Base-by-base conservation (phyloP, 345 rosid genomes). In the rapeseed (Brassica napus) region DNA sequence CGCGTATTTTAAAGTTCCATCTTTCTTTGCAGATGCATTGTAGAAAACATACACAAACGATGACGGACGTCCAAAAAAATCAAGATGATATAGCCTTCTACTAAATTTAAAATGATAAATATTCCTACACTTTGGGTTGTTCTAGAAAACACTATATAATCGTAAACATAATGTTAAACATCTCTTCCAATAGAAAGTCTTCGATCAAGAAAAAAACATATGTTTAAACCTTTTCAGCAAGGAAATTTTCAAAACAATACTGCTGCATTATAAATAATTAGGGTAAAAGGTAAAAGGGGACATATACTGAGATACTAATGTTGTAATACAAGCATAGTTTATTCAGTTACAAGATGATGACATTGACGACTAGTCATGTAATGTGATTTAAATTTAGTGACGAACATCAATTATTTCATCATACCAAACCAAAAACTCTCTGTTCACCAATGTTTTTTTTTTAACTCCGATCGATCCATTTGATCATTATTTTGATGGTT, bases 331-430 rank as follows among this genome's bases (percentile, higher is more conserved):
- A 35, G 28, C 42, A 58, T 37, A 10, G 32, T 77, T 71, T 64
- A 24, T 64, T 52, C 21, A 34, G 35, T 64, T 58, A 65, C 65
- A 18, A 55, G 12, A 55, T 78, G 65, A 64, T 71, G 8, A 65
- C 15, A 32, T 54, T 55, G 34, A 65, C 12, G 66, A 62, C 70
- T 57, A 39, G 1, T 4, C 15, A 35, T 37, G 37, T 55, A 12
- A 28, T 54, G 21, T 39, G 8, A 2, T 18, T 28, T 66, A 55
- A 23, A 71, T 54, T 30, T 16, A 65, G 77, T 78, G 72, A 76
- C 44, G 8, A 78, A 78, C 72, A 78, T 78, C 59, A 71, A 71
- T 57, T 55, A 71, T 77, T 71, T 77, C 37, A 71, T 71, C 70
- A 60, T 78, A 78, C 72, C 67, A 64, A 55, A 65, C 81, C 72